phyloP scores from a whole-genome alignment of 2,329 filamentous ascomycete species.

The Beauveria bassiana region DNA sequence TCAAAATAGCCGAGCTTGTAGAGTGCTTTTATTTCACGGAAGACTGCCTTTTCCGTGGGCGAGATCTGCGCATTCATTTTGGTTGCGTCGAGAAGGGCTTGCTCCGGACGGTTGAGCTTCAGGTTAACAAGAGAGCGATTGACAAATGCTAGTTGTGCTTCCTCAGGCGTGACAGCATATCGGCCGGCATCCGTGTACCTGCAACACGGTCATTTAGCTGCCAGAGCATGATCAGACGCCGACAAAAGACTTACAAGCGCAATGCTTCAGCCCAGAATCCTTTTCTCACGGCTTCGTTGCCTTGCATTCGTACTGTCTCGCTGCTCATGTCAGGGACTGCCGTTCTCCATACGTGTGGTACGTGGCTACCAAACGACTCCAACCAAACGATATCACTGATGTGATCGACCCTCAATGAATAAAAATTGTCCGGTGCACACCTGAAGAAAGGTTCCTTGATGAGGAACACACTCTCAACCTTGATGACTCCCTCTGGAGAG shows the following conservation, averaged over 20 bases:
- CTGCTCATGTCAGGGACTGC: slow-evolving; percentile 13
- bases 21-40: slow-evolving; percentile 36
- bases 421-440: slow-evolving; percentile 27
- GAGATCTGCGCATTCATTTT: slow-evolving; percentile 11
- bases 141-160: slow-evolving; percentile 25
- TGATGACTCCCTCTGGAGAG: slow-evolving; percentile 26
- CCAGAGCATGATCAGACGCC: background rate
- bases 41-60: slow-evolving; percentile 34
- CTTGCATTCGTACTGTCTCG: slow-evolving; percentile 19
- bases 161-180: slow-evolving; percentile 25
- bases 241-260: slow-evolving; percentile 21
- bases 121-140: slow-evolving; percentile 30
- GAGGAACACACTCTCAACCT: slow-evolving; percentile 27
- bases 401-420: slow-evolving; percentile 44
- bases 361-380: slow-evolving; percentile 23
- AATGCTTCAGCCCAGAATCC: slow-evolving; percentile 23
- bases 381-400: slow-evolving; percentile 39
- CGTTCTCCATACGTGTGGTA: slow-evolving; percentile 31
- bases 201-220: background rate
- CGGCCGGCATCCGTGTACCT: slow-evolving; percentile 32
- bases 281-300: slow-evolving; percentile 26
- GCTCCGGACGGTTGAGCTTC: slow-evolving; percentile 19
- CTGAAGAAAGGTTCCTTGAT: slow-evolving; percentile 50
- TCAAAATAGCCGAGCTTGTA: slow-evolving; percentile 34
- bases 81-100: slow-evolving; percentile 24